Evolutionary conservation across 2,329 filamentous ascomycete species (phyloP), one percentile per base, ranked within the genome.

Genomic region (Fusarium protoensiforme): DNA sequence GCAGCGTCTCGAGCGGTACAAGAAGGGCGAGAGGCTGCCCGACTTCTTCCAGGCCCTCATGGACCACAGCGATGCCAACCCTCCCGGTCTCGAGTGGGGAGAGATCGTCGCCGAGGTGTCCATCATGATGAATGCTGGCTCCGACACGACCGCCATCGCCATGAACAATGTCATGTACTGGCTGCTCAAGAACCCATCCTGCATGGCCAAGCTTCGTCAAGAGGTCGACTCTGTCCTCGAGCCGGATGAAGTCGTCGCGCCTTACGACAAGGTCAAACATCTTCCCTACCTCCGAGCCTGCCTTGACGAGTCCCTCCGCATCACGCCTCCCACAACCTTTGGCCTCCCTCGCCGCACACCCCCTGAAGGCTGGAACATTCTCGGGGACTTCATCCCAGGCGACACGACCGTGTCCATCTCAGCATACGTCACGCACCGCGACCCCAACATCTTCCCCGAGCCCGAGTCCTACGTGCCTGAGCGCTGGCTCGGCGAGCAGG

Each of bases 31-130:
- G 78, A 87, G 86, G 68, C 82, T 90, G 0, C 85, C 88, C 51
- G 89, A 91, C 73, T 90, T 91, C 79, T 90, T 91, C 81, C 82
- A 86, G 61, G 83, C 84, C 1, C 77, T 91, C 7, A 88, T 91
- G 86, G 86, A 85, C 11, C 81, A 85, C 58, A 84, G 82, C 61
- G 80, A 83, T 20, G 84, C 80, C 18, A 77, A 78, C 5, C 78
- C 83, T 2, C 67, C 64, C 20, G 60, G 69, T 2, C 84, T 91
- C 2, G 86, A 89, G 67, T 88, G 84, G 84, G 88, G 89, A 27
- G 89, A 91, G 77, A 86, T 90, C 9, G 84, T 88, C 1, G 87
- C 88, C 14, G 88, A 91, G 73, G 81, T 88, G 27, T 83, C 78
- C 51, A 88, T 86, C 76, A 89, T 90, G 83, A 84, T 85, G 72